Base-by-base conservation (phyloP, 164 flowering plant species). In the Dillenia suffruticosa region DNA sequence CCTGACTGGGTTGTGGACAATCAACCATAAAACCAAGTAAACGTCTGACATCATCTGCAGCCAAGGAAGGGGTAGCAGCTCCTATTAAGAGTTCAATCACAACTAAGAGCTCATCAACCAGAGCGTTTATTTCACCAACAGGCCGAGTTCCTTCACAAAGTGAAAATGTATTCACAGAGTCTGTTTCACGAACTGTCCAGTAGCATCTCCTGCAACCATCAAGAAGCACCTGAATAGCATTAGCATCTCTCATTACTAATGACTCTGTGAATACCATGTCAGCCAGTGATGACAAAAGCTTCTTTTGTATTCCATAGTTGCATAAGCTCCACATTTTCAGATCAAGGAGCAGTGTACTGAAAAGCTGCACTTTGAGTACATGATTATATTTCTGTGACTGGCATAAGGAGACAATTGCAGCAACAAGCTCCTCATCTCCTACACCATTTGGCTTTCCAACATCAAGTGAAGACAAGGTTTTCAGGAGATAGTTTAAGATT, bases 191-290 rank as follows among this genome's bases (percentile, higher is more conserved):
- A 61, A 82, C 64, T 52, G 81, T 77, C 99, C 97, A 95, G 75
- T 92, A 95, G 82, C 99, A 95, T 76, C 86, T 82, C 74, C 97
- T 81, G 79, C 97, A 92, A 66, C 97, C 91, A 82, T 95, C 99
- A 59, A 95, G 88, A 76, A 95, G 99, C 90, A 84, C 83, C 80
- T 95, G 97, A 66, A 95, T 82, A 65, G 97, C 99, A 76, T 90
- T 92, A 44, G 97, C 97, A 78, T 88, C 97, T 59, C 94, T 78
- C 99, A 95, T 88, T 13, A 81, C 92, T 58, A 77, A 79, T 54
- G 97, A 78, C 76, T 92, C 97, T 12, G 97, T 85, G 77, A 95
- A 95, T 70, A 95, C 99, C 97, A 95, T 95, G 79, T 95, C 99
- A 44, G 94, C 96, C 65, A 95, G 89, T 22, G 97, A 95, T 16